These are phyloP conservation scores for Sordaria brevicollis DNA, from an alignment of 495 filamentous ascomycete genomes.

Conservation along the genomic window DNA sequence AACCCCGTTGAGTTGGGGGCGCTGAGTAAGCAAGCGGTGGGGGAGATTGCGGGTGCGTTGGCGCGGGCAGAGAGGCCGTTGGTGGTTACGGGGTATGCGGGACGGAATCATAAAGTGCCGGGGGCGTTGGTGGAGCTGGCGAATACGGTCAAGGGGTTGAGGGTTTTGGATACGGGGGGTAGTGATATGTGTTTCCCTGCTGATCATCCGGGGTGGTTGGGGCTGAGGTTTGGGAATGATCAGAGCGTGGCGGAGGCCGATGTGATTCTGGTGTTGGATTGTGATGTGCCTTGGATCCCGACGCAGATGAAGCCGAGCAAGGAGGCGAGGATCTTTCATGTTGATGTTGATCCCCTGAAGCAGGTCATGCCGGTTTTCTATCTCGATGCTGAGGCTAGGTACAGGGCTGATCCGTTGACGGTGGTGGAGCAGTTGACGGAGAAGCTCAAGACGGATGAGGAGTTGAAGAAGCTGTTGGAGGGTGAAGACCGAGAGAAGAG, in stretches of 20 bases:
- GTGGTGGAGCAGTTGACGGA: slow-evolving; percentile 62
- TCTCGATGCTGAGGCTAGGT: slow-evolving; percentile 60
- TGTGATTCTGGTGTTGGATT: slow-evolving; percentile 77
- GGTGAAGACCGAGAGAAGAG: slow-evolving; percentile 33
- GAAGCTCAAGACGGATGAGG: slow-evolving; percentile 37
- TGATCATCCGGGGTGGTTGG: slow-evolving; percentile 60
- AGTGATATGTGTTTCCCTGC: slow-evolving; percentile 95
- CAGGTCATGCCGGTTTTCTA: slow-evolving; percentile 81
- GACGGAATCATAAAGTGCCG: slow-evolving; percentile 62
- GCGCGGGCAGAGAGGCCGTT: slow-evolving; percentile 65
- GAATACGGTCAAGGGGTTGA: slow-evolving; percentile 63
- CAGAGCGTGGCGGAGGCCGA: slow-evolving; percentile 67
- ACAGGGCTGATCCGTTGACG: slow-evolving; percentile 63
- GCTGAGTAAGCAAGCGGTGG: slow-evolving; percentile 52
- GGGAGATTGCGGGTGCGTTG: slow-evolving; percentile 60
- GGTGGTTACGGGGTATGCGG: slow-evolving; percentile 73
- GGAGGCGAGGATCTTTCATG: slow-evolving; percentile 62
- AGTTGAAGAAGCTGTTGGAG: slow-evolving; percentile 33
- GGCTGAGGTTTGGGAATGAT: slow-evolving; percentile 67
- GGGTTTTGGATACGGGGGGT: slow-evolving; percentile 82
- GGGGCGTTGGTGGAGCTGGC: slow-evolving; percentile 67
- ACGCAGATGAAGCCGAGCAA: slow-evolving; percentile 49
- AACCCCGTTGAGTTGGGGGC: slow-evolving; percentile 65
- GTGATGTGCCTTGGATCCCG: slow-evolving; percentile 61
- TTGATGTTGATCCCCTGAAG: slow-evolving; percentile 82